Conservation (phyloP, 169 alveolate genomes). For the Besnoitia besnoiti region DNA sequence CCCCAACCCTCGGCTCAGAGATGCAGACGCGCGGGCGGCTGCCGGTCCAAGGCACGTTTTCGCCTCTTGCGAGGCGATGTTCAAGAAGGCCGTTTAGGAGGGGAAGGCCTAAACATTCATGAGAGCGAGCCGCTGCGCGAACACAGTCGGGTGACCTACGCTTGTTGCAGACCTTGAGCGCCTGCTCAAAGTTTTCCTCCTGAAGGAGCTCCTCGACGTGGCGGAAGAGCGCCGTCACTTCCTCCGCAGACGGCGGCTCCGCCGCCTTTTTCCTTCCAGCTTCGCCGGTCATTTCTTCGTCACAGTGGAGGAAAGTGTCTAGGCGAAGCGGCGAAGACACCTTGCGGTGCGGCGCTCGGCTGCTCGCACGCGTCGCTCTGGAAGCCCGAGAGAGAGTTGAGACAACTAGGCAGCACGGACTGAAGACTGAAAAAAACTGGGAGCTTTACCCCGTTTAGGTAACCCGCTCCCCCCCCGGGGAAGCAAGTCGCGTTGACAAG, state of each 20-base stretch:
- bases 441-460: too few species aligned
- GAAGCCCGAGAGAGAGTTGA: too few species aligned
- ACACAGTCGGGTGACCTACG: not conserved
- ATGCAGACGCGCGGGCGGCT: not conserved
- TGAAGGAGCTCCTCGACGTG: not conserved
- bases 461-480: too few species aligned
- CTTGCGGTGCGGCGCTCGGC: too few species aligned
- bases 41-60: not conserved
- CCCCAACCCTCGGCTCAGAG: not conserved
- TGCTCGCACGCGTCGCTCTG: too few species aligned
- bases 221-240: not conserved
- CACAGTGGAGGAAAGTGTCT: too few species aligned
- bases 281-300: not conserved
- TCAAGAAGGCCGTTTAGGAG: not conserved
- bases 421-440: too few species aligned
- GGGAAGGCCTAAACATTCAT: not conserved
- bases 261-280: not conserved
- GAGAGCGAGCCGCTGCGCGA: not conserved
- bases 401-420: too few species aligned
- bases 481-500: too few species aligned
- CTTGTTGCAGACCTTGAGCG: slow-evolving; percentile 12
- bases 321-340: too few species aligned
- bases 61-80: not conserved
- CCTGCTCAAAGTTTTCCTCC: not conserved
- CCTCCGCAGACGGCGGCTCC: not conserved